phyloP scores from a whole-genome alignment of 2,329 filamentous ascomycete species.

The Incumbomyces lentus region DNA sequence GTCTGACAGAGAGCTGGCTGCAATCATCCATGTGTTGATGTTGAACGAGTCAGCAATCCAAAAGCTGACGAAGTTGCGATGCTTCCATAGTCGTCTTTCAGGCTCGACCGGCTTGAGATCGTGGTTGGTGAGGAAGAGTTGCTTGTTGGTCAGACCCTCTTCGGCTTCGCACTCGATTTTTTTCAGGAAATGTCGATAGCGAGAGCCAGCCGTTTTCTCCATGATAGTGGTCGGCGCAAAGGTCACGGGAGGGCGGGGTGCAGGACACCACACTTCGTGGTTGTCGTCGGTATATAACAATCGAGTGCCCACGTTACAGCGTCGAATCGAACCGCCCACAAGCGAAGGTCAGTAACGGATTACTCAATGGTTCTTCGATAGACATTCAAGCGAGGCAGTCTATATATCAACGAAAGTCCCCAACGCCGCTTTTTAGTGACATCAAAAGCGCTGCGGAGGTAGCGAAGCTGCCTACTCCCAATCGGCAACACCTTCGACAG shows the following conservation, averaged over 20 bases:
- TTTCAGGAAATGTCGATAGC: background rate
- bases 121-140: constrained; percentile 40
- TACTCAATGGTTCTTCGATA: constrained; percentile 7
- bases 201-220: background rate
- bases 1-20: constrained; percentile 28
- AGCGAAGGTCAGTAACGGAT: background rate
- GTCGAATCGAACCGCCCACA: background rate
- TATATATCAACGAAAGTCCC: constrained; percentile 1
- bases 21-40: constrained; percentile 29
- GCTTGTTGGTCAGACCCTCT: constrained; percentile 53
- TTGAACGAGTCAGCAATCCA: constrained; percentile 33
- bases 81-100: constrained; percentile 28
- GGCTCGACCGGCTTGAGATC: constrained; percentile 33
- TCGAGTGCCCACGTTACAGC: background rate
- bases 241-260: no score
- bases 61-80: constrained; percentile 29
- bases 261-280: background rate
- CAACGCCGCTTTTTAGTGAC: no score
- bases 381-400: constrained; percentile 1
- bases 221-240: background rate
- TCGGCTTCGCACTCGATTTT: constrained; percentile 54
- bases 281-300: background rate
- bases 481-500: no score
- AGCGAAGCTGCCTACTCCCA: no score
- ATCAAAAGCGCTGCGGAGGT: no score